Evolutionary conservation across 208 protist species (phyloP).

Genomic region (Borovskyia barvae): DNA sequence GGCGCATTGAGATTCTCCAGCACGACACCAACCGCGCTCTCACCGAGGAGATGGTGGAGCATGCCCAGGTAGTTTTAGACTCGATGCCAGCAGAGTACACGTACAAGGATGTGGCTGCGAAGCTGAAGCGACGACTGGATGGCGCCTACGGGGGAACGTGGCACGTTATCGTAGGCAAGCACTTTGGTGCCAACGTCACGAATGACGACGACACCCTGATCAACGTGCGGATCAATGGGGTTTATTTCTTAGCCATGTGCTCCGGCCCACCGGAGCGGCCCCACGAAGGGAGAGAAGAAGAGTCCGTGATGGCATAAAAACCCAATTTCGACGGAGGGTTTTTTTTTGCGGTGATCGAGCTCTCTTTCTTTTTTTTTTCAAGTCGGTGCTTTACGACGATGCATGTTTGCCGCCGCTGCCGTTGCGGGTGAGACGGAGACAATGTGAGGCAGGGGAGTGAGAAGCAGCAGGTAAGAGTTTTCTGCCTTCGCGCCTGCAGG

Average conservation of each 20-base stretch:
- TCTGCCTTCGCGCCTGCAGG: too few relatives aligned
- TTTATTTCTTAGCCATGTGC: slow-evolving; percentile 70
- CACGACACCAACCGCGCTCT: slow-evolving; percentile 56
- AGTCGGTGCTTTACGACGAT: too few relatives aligned
- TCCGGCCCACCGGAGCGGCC: slow-evolving; percentile 81
- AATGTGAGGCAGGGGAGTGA: too few relatives aligned
- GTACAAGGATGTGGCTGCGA: slow-evolving; percentile 73
- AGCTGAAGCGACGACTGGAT: slow-evolving; percentile 74
- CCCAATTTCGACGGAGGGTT: neutral
- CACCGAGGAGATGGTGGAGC: slow-evolving; percentile 68
- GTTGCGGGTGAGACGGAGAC: too few relatives aligned
- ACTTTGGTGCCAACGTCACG: slow-evolving; percentile 88
- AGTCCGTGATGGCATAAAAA: neutral
- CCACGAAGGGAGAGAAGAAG: neutral
- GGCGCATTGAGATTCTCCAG: slow-evolving; percentile 40
- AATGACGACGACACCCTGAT: slow-evolving; percentile 79
- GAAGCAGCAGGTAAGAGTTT: too few relatives aligned
- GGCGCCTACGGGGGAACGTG: slow-evolving; percentile 62
- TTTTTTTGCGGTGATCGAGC: neutral
- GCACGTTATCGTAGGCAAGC: slow-evolving; percentile 82
- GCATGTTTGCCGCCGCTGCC: too few relatives aligned
- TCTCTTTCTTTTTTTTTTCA: slow-evolving; percentile 17
- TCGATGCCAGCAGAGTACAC: slow-evolving; percentile 33
- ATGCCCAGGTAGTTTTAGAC: slow-evolving; percentile 60
- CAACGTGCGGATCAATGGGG: slow-evolving; percentile 81